Conservation (phyloP, 1,139 yeast genomes). For the Petasospora fabianii region DNA sequence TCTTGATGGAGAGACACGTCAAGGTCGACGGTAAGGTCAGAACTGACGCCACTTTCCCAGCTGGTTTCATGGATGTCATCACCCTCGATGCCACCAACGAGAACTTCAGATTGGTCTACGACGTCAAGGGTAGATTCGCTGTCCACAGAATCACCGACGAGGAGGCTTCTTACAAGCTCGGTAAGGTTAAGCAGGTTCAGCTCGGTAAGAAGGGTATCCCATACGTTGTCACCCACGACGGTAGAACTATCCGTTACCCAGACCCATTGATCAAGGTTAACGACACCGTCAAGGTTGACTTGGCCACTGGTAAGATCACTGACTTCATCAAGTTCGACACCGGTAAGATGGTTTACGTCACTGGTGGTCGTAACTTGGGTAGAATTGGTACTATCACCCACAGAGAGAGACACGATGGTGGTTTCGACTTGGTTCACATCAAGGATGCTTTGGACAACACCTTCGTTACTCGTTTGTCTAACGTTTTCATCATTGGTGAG, state of each 20-base stretch:
- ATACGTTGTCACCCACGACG: constrained; percentile 98
- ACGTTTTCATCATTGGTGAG: constrained; percentile 98
- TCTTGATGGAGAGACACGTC: constrained; percentile 98
- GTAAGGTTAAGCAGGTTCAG: constrained; percentile 96
- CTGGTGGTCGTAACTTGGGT: constrained; percentile 99
- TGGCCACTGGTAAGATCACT: constrained; percentile 91
- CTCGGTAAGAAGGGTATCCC: constrained; percentile 98
- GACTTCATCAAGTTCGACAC: constrained; percentile 93
- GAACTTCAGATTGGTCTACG: constrained; percentile 98
- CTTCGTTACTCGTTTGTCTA: constrained; percentile 95
- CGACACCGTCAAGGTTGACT: constrained; percentile 96
- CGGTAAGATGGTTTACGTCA: constrained; percentile 94
- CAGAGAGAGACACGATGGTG: constrained; percentile 99
- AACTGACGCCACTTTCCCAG: constrained; percentile 98
- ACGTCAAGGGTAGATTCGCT: constrained; percentile 97
- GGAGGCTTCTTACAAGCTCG: constrained; percentile 97
- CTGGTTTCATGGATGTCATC: constrained; percentile 99
- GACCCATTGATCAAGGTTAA: constrained; percentile 94
- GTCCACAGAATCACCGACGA: constrained; percentile 99
- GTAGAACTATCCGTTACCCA: constrained; percentile 99
- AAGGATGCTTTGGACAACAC: constrained; percentile 97
- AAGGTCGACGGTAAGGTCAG: constrained; percentile 99
- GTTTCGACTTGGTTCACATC: constrained; percentile 98
- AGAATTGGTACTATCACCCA: constrained; percentile 97
- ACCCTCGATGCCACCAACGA: constrained; percentile 96